A percentile compares a stretch with the other conserved stretches of the same genome.
These are phyloP conservation scores for Scheffersomyces segobiensis DNA, from an alignment of 1,139 yeast genomes.

Conservation along the genomic window DNA sequence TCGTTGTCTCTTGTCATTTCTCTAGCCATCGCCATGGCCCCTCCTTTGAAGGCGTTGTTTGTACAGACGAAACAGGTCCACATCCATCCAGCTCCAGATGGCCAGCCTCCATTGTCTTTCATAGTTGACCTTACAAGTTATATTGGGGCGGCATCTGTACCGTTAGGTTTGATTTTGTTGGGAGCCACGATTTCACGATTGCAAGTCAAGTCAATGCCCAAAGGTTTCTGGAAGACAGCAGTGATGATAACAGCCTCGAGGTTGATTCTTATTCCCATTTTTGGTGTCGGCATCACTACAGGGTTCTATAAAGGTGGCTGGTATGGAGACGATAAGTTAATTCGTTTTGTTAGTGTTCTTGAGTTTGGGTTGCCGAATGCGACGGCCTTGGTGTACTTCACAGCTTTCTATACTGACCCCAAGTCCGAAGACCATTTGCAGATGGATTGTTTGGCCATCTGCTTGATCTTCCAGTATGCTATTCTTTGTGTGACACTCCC, in stretches of 20 bases:
- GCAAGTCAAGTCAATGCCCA: constrained; percentile 56
- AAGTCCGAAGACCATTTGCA: constrained; percentile 62
- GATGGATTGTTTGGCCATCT: constrained; percentile 80
- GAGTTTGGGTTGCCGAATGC: constrained; percentile 86
- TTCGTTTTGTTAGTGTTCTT: constrained; percentile 68
- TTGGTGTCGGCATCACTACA: constrained; percentile 48
- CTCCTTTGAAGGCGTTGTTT: constrained; percentile 82
- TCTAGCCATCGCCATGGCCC: constrained; percentile 73
- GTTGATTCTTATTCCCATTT: constrained; percentile 40
- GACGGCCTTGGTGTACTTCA: constrained; percentile 77
- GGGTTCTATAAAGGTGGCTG: constrained; percentile 46
- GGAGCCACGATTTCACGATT: constrained; percentile 88
- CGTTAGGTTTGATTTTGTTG: constrained; percentile 73
- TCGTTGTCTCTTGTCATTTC: constrained; percentile 65
- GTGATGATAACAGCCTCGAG: constrained; percentile 35
- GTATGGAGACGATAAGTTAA: constrained; percentile 50
- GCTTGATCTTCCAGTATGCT: constrained; percentile 68
- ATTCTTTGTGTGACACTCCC: constrained; percentile 64
- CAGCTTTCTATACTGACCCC: constrained; percentile 79
- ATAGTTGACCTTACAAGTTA: constrained; percentile 77
- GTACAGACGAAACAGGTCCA: constrained; percentile 35
- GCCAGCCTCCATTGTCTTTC: constrained; percentile 78
- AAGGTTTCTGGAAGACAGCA: constrained; percentile 69
- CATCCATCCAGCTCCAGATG: constrained; percentile 75
- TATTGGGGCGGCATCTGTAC: constrained; percentile 86